Evolutionary conservation across 257 asterid genomes (phyloP).

Genomic region (Handroanthus guayacan): DNA sequence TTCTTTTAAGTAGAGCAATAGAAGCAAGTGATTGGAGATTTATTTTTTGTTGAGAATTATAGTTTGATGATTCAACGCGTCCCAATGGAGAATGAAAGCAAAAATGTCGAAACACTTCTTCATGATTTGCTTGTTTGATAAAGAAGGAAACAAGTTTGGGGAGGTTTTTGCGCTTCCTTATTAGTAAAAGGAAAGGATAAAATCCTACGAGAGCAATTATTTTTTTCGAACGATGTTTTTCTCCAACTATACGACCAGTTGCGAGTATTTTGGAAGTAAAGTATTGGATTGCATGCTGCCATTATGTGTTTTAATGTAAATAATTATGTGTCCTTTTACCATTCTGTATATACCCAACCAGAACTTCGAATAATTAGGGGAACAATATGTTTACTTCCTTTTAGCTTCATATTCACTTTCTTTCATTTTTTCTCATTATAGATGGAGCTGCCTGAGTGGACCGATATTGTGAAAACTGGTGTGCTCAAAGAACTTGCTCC

Average conservation of each 20-base stretch:
- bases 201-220: too few relatives aligned
- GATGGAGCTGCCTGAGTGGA: slow-evolving; percentile 98
- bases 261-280: background rate
- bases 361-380: background rate
- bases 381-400: background rate
- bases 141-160: background rate
- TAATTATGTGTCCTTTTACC: background rate
- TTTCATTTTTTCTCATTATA: slow-evolving; percentile 19
- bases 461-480: slow-evolving; percentile 91
- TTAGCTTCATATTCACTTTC: background rate
- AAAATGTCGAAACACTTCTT: background rate
- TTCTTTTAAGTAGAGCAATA: too few relatives aligned
- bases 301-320: background rate
- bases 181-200: too few relatives aligned
- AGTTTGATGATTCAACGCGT: background rate
- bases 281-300: background rate
- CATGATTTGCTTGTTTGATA: background rate
- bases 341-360: background rate
- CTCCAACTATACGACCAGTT: too few relatives aligned
- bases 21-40: background rate
- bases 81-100: background rate
- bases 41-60: background rate
- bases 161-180: too few relatives aligned
- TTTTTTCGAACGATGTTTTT: too few relatives aligned
- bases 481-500: slow-evolving; percentile 91